Evolutionary conservation across 768 basidiomycete genomes (phyloP).

Genomic region (Xerocomellus amylosporus): DNA sequence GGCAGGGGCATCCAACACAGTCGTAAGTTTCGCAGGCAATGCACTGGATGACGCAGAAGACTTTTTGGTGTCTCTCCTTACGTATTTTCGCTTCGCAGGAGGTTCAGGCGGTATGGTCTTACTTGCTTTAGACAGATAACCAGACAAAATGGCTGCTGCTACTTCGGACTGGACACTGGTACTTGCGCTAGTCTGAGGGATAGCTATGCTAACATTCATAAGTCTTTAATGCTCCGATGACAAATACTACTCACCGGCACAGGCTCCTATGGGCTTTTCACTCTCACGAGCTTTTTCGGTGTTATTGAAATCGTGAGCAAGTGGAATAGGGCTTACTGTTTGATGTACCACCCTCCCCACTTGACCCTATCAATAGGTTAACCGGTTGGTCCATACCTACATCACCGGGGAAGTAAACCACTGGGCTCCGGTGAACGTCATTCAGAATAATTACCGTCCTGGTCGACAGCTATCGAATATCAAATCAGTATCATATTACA

Average conservation of each 20-base stretch:
- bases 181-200: slow-evolving; percentile 18
- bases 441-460: slow-evolving; percentile 4
- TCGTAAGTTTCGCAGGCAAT: neutral
- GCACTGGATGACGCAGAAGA: neutral
- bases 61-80: slow-evolving; percentile 10
- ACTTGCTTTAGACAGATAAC: slow-evolving; percentile 1
- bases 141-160: slow-evolving; percentile 18
- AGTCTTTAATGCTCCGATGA: slow-evolving; percentile 10
- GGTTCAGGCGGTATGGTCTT: slow-evolving; percentile 3
- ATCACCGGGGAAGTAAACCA: neutral
- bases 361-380: neutral
- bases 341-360: neutral
- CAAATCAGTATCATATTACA: neutral
- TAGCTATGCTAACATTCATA: slow-evolving; percentile 25
- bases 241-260: slow-evolving; percentile 17
- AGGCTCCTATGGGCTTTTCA: slow-evolving; percentile 1
- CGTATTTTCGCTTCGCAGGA: slow-evolving; percentile 6
- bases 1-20: neutral
- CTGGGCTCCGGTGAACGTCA: neutral
- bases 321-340: slow-evolving; percentile 8
- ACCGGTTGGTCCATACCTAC: slow-evolving; percentile 4
- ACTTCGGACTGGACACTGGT: slow-evolving; percentile 15
- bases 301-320: slow-evolving; percentile 2
- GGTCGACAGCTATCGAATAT: neutral
- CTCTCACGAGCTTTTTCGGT: slow-evolving; percentile 4